Evolutionary conservation across 2,329 filamentous ascomycete species (phyloP), one percentile per base, ranked within the genome.

Genomic region (Zarea fungicola): DNA sequence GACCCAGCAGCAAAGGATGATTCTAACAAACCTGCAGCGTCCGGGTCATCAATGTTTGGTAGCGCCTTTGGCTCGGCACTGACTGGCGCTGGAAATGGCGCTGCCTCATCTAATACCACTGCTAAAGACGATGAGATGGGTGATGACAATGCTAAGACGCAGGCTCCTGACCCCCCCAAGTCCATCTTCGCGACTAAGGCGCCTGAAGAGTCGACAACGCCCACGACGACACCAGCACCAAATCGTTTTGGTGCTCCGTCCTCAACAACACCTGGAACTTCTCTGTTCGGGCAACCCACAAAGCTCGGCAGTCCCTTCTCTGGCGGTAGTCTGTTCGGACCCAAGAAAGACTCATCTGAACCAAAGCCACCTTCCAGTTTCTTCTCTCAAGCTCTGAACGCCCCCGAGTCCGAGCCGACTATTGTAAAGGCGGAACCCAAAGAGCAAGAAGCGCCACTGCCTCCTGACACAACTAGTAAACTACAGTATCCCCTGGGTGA

Each of bases 1-100:
- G 84, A 87, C 55, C 75, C 78, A 6, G 73, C 75, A 37, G 73
- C 78, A 1, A 81, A 80, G 50, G 76, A 85, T 21, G 80, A 84
- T 50, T 66, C 74, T 29, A 72, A 76, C 8, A 78, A 77, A 53
- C 68, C 76, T 14, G 62, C 64, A 19, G 63, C 57, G 10, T 45
- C 57, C n/a, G 70, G 70, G n/a, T n/a, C n/a, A 11, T 73, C 69
- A 2, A 56, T 85, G 55, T 87, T 88, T 59, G 78, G 79, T n/a
- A 71, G 69, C 45, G 75, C 69, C 9, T 87, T 89, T 62, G 72
- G 76, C 6, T 75, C 77, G 50, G 77, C 78, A 13, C 68, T 89
- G 23, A 72, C 69, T 10, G 76, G 77, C 37, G 58, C 71, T 2
- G 58, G 67, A 19, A 71, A 65, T 48, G 63, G 72, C 51, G 60